Conservation (phyloP, 768 basidiomycete genomes). For the Psilocybe azurescens region DNA sequence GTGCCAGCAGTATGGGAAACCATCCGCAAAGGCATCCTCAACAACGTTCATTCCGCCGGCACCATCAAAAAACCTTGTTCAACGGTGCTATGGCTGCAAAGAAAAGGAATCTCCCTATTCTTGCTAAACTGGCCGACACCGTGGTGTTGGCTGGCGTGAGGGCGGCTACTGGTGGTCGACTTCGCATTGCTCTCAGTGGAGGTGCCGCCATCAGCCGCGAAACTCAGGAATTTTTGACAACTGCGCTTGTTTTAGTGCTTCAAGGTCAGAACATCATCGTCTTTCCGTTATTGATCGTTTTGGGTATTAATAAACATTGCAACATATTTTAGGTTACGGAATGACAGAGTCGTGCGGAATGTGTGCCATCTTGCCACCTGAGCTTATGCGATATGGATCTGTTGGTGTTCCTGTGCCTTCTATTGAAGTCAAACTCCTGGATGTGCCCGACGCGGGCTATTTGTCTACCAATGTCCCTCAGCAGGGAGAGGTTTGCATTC, state of each 20-base stretch:
- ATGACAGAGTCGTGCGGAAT: slow-evolving; percentile 97
- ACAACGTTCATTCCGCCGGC: too few species aligned
- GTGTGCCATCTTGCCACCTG: slow-evolving; percentile 87
- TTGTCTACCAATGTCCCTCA: slow-evolving; percentile 70
- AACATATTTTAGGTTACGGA: slow-evolving; percentile 71
- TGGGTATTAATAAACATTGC: background rate
- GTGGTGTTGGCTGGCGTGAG: slow-evolving; percentile 79
- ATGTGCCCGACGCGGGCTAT: slow-evolving; percentile 88
- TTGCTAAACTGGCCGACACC: slow-evolving; percentile 72
- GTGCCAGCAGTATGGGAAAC: too few species aligned
- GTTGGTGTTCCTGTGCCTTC: slow-evolving; percentile 92
- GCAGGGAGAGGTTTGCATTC: slow-evolving; percentile 88
- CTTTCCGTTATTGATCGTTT: background rate
- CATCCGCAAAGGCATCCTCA: too few species aligned
- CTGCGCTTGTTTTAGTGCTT: slow-evolving; percentile 80
- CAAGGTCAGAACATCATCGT: slow-evolving; percentile 66
- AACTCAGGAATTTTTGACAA: slow-evolving; percentile 90
- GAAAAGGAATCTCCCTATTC: slow-evolving; percentile 67
- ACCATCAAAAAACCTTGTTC: too few species aligned
- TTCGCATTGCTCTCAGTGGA: slow-evolving; percentile 82
- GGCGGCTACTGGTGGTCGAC: slow-evolving; percentile 85
- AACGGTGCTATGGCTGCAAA: slow-evolving; percentile 79
- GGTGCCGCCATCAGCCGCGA: slow-evolving; percentile 86
- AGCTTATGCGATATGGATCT: slow-evolving; percentile 70
- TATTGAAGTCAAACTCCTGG: slow-evolving; percentile 85